A percentile compares a stretch with the other conserved stretches of the same genome.
Evolutionary conservation across 2,329 filamentous ascomycete genomes (phyloP).

Genomic region (Apiospora sp.): DNA sequence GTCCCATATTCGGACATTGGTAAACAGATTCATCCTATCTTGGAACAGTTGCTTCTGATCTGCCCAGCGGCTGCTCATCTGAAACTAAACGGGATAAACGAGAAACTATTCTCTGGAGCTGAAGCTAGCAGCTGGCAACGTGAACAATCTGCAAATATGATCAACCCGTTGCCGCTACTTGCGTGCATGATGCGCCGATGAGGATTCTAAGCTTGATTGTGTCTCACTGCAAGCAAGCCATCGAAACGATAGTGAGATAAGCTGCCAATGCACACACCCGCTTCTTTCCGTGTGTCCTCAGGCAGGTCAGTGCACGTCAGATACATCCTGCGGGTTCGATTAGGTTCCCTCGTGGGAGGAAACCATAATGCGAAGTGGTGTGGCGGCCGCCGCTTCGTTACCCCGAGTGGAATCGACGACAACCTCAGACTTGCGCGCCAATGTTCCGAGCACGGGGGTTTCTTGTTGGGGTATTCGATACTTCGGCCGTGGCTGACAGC

Average conservation of each 20-base stretch:
- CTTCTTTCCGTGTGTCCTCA: background rate
- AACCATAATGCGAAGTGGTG: background rate
- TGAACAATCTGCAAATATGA: background rate
- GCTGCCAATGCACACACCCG: background rate
- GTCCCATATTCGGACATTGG: constrained; percentile 14
- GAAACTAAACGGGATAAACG: background rate
- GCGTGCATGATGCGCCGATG: constrained; percentile 6
- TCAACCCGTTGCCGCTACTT: background rate
- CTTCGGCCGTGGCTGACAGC: constrained; percentile 7
- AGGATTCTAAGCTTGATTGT: background rate
- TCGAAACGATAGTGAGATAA: background rate
- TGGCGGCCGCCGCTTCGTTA: background rate
- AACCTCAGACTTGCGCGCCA: constrained; percentile 11
- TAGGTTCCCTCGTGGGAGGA: background rate
- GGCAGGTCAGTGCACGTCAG: background rate
- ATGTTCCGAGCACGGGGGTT: constrained; percentile 13
- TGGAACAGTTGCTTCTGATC: background rate
- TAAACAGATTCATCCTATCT: background rate
- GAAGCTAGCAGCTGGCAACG: background rate
- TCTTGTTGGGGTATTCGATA: constrained; percentile 24
- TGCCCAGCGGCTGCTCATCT: background rate
- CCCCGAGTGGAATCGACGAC: constrained; percentile 5
- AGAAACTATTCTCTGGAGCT: constrained; percentile 15
- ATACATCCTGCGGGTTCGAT: background rate
- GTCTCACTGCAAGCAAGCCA: constrained; percentile 1